Evolutionary conservation across 148 eudicot genomes (phyloP).

Genomic region (Rheum nobile): DNA sequence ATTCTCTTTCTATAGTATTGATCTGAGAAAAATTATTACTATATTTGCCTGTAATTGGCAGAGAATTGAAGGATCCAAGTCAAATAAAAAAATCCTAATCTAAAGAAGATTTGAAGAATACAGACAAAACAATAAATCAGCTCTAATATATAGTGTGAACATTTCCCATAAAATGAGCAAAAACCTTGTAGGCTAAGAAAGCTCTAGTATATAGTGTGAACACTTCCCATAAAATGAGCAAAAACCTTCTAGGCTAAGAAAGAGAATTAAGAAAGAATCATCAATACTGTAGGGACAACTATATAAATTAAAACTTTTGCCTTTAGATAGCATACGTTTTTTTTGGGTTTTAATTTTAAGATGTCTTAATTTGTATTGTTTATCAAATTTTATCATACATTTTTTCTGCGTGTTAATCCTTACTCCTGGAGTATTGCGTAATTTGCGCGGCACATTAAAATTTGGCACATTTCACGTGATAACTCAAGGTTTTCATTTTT

Average conservation of each 20-base stretch:
- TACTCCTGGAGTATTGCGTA: too few relatives aligned
- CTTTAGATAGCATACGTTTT: too few relatives aligned
- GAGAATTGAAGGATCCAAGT: background rate
- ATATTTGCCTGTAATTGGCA: background rate
- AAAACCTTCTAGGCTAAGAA: background rate
- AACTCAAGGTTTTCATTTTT: too few relatives aligned
- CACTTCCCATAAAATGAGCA: background rate
- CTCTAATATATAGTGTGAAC: background rate
- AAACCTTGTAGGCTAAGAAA: background rate
- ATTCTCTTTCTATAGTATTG: background rate
- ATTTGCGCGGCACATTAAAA: too few relatives aligned
- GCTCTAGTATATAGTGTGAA: background rate
- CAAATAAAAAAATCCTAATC: background rate
- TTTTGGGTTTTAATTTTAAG: too few relatives aligned
- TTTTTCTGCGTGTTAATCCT: too few relatives aligned
- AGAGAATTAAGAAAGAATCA: background rate
- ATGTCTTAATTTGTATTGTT: too few relatives aligned
- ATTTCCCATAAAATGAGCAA: background rate
- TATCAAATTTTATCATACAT: too few relatives aligned
- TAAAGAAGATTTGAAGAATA: background rate
- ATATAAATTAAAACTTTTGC: too few relatives aligned
- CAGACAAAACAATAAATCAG: background rate
- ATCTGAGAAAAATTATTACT: background rate
- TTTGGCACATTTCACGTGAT: too few relatives aligned
- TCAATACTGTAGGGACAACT: too few relatives aligned